A percentile compares a stretch with the other conserved stretches of the same genome.
Conservation (phyloP, 306 rosid species). For the Corylus avellana region DNA sequence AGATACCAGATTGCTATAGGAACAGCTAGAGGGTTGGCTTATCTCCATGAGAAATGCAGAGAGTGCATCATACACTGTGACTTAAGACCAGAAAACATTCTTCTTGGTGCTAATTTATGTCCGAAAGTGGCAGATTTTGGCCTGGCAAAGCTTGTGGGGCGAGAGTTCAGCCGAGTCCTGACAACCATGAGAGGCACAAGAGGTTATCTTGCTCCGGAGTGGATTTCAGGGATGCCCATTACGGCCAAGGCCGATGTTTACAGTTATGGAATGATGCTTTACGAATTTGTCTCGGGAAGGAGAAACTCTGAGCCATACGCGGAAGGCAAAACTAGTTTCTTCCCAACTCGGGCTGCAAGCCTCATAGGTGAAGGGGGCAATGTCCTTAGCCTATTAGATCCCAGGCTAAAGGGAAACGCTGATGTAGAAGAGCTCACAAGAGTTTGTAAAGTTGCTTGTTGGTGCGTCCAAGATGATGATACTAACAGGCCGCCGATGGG, state of each 20-base stretch:
- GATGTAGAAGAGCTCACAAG: constrained; percentile 50
- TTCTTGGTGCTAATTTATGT: constrained; percentile 59
- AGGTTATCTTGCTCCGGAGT: constrained; percentile 91
- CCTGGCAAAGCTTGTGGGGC: constrained; percentile 82
- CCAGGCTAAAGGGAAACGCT: constrained; percentile 50
- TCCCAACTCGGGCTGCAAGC: constrained; percentile 59
- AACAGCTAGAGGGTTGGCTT: constrained; percentile 77
- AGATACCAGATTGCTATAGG: constrained; percentile 84
- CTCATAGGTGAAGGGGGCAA: constrained; percentile 42
- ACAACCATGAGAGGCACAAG: constrained; percentile 97
- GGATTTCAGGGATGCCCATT: constrained; percentile 85
- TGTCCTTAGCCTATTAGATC: constrained; percentile 55
- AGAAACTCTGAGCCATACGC: constrained; percentile 68
- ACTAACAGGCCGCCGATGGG: constrained; percentile 73
- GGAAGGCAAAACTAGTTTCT: constrained; percentile 59
- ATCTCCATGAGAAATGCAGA: constrained; percentile 84
- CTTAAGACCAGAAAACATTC: constrained; percentile 90
- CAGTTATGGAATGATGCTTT: constrained; percentile 94
- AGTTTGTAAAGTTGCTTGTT: constrained; percentile 67
- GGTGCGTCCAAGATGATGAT: constrained; percentile 91
- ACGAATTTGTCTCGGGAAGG: constrained; percentile 72
- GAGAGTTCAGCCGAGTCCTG: constrained; percentile 84
- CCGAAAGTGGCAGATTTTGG: constrained; percentile 90
- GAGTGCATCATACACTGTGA: constrained; percentile 94
- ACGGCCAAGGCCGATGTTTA: constrained; percentile 88